Base-by-base conservation (phyloP, 1,284 basidiomycete species). In the Leccinum cinnamomeum region DNA sequence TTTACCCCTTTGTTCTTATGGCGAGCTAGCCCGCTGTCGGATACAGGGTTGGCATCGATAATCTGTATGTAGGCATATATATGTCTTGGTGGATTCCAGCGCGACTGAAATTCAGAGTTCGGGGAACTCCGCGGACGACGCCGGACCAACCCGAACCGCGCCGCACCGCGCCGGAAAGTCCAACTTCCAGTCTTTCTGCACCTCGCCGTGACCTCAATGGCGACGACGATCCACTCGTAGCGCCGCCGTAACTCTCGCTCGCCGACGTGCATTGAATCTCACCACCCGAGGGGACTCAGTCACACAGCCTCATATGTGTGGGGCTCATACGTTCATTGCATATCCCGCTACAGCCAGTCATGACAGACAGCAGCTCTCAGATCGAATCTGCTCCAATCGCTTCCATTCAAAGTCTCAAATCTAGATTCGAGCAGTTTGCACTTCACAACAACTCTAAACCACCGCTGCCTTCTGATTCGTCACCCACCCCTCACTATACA, bases 331-430 rank as follows among this genome's bases (percentile, higher is more conserved):
- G 41, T n/a, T 57, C 63, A 50, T 56, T 54, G 25, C 5, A 20
- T 18, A 25, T 7, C 28, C 14, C 16, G 39, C 14, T 8, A 41
- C 35, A 37, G 35, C 35, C 35, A 14, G 58, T 5, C 57, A 72
- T 75, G 72, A 56, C 65, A 37, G 62, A 67, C n/a, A 33, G 41
- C 57, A 60, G 48, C 35, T 62, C 70, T 20, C 76, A 80, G 62
- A 76, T 84, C 63, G 84, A 88, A 70, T 80, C 82, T 14, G 77
- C 75, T 7, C 79, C 85, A 30, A 78, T 81, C 6, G 83, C 82
- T 44, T 85, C 88, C 5, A 88, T 91, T 60, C 86, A 82, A 72
- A 88, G 80, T 63, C 79, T 91, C 28, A 83, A 83, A 58, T 89
- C 86, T 20, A 83, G 78, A 69, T 91, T 91, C 69, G 89, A 91